phyloP scores from a whole-genome alignment of 148 eudicot genomes.

The Fagopyrum esculentum region DNA sequence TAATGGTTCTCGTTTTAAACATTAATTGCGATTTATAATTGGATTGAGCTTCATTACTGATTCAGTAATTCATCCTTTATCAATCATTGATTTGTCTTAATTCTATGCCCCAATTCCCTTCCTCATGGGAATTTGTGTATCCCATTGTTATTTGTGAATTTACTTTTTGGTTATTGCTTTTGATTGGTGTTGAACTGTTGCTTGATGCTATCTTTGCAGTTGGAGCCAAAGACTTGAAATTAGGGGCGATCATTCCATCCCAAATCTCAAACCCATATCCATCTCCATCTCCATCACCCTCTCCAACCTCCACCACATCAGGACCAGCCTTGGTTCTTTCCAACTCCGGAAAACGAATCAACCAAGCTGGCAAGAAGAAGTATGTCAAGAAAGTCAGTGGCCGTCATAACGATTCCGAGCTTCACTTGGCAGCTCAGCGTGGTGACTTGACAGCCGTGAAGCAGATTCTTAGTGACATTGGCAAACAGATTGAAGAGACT shows the following conservation, averaged over 20 bases:
- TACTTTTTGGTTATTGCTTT: not conserved
- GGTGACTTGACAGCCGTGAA: constrained; percentile 69
- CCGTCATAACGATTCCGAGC: constrained; percentile 75
- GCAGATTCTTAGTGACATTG: constrained; percentile 61
- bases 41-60: not conserved
- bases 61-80: not conserved
- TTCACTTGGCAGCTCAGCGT: constrained; percentile 79
- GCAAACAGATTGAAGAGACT: constrained; percentile 54
- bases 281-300: constrained; percentile 72
- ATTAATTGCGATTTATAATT: not conserved
- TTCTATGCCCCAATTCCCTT: not conserved
- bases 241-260: constrained; percentile 19
- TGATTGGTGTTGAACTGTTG: not conserved
- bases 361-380: constrained; percentile 80
- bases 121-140: not conserved
- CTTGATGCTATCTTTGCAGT: constrained; percentile 15
- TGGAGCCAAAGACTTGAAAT: constrained; percentile 35
- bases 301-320: constrained; percentile 54
- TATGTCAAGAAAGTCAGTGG: constrained; percentile 88
- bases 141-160: not conserved
- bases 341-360: constrained; percentile 76
- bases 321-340: constrained; percentile 76
- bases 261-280: constrained; percentile 30
- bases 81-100: not conserved
- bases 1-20: not conserved